A percentile compares a stretch with the other conserved stretches of the same genome.
Conservation (phyloP, 371 early-diverging fungal species). For the Batkoa obscura region DNA sequence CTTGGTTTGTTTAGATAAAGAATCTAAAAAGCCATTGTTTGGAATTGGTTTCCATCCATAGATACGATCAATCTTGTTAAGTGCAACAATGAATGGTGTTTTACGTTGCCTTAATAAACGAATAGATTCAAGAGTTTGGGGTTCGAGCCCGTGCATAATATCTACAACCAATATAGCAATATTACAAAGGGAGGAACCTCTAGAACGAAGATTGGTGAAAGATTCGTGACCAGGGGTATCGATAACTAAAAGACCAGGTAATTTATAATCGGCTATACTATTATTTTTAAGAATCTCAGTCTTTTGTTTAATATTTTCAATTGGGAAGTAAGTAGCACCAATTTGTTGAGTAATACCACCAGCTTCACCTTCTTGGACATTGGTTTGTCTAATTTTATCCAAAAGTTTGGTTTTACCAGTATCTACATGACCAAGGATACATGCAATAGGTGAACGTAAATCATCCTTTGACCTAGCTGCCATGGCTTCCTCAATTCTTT, state of each 20-base stretch:
- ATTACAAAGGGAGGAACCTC: constrained; percentile 99
- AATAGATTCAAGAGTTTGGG: constrained; percentile 97
- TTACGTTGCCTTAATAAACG: constrained; percentile 83
- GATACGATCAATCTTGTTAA: constrained; percentile 99
- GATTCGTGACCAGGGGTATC: constrained; percentile 99
- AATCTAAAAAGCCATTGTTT: constrained; percentile 62
- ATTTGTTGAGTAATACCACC: constrained; percentile 99
- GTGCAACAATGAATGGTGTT: constrained; percentile 99
- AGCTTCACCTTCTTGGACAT: constrained; percentile 99
- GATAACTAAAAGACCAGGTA: constrained; percentile 97
- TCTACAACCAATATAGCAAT: constrained; percentile 99
- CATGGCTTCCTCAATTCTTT: constrained; percentile 56
- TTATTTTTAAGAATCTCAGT: constrained; percentile 41
- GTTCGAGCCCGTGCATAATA: constrained; percentile 98
- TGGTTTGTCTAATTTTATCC: constrained; percentile 99
- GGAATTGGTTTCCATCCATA: constrained; percentile 87
- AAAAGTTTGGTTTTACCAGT: constrained; percentile 98
- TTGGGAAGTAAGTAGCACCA: constrained; percentile 99
- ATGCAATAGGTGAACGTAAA: constrained; percentile 97
- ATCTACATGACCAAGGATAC: constrained; percentile 99
- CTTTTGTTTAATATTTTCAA: constrained; percentile 80
- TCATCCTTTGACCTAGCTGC: constrained; percentile 72
- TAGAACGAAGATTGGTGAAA: constrained; percentile 95
- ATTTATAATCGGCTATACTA: constrained; percentile 27
- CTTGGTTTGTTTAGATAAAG: constrained; percentile 58